Evolutionary conservation across 495 filamentous ascomycete genomes (phyloP).

Genomic region (Pyrenula aspistea): DNA sequence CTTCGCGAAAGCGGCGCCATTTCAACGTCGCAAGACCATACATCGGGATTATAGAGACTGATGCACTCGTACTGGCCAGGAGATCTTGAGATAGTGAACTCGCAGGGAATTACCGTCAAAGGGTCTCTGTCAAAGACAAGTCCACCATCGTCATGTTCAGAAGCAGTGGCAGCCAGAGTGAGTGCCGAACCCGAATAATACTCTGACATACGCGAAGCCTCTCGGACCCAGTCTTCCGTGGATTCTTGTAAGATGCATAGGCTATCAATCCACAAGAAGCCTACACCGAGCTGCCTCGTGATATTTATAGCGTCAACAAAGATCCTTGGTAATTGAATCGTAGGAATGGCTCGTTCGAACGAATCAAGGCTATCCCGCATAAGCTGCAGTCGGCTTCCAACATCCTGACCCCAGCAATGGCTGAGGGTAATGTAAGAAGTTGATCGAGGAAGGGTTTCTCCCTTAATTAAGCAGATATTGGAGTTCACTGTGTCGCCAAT

Average conservation of each 20-base stretch:
- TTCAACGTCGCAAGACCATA: background rate
- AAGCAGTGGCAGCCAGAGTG: background rate
- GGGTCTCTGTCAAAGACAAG: background rate
- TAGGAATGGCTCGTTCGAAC: background rate
- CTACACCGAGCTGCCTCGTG: conserved; percentile 1
- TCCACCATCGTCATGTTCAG: background rate
- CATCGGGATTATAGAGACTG: background rate
- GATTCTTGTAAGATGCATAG: conserved; percentile 9
- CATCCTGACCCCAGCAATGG: conserved; percentile 3
- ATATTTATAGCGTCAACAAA: conserved; percentile 4
- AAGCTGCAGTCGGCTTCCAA: background rate
- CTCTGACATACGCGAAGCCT: background rate
- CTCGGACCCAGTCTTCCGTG: background rate
- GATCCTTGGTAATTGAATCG: conserved; percentile 1
- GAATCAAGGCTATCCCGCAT: background rate
- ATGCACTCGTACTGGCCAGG: too few relatives aligned
- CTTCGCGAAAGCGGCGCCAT: background rate
- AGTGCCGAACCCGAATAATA: background rate
- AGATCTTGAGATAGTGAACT: background rate
- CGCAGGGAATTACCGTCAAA: background rate
- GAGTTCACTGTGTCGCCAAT: background rate
- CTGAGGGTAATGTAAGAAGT: conserved; percentile 1
- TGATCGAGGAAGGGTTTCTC: background rate
- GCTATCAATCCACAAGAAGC: conserved; percentile 6
- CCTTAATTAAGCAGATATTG: background rate